A percentile compares a stretch with the other conserved stretches of the same genome.
Conservation (phyloP, 1,284 basidiomycete genomes). For the Ceratorhiza oryzae-sativae region DNA sequence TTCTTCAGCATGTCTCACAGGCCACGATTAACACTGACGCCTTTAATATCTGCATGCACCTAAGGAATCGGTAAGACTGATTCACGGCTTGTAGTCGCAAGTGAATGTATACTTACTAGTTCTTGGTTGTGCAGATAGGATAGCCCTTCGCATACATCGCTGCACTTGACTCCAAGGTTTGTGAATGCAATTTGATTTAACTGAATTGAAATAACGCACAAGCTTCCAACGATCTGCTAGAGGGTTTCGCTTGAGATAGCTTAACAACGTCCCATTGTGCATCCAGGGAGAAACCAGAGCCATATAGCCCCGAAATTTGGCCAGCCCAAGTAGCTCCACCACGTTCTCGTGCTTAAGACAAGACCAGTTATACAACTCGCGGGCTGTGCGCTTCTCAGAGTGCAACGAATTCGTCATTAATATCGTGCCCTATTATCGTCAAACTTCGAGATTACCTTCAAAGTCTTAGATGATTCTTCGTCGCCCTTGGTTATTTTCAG, state of each 20-base stretch:
- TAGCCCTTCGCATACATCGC: too few species aligned
- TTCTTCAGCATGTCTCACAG: too few species aligned
- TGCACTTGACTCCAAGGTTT: too few species aligned
- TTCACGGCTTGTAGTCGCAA: too few species aligned
- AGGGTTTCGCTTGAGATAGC: background rate
- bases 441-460: background rate
- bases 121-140: too few species aligned
- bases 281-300: constrained; percentile 36
- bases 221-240: background rate
- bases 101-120: too few species aligned
- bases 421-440: background rate
- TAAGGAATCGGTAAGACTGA: too few species aligned
- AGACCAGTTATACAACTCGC: constrained; percentile 32
- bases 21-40: too few species aligned
- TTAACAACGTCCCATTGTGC: background rate
- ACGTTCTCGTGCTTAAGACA: constrained; percentile 11
- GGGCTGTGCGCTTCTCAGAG: constrained; percentile 16
- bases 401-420: background rate
- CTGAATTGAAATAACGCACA: background rate
- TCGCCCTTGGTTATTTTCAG: background rate
- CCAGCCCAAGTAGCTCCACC: background rate
- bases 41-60: too few species aligned
- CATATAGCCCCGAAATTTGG: background rate
- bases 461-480: background rate
- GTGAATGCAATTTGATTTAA: too few species aligned